These are phyloP conservation scores for Gentiana macrophylla DNA, from an alignment of 257 asterid genomes.

Conservation along the genomic window DNA sequence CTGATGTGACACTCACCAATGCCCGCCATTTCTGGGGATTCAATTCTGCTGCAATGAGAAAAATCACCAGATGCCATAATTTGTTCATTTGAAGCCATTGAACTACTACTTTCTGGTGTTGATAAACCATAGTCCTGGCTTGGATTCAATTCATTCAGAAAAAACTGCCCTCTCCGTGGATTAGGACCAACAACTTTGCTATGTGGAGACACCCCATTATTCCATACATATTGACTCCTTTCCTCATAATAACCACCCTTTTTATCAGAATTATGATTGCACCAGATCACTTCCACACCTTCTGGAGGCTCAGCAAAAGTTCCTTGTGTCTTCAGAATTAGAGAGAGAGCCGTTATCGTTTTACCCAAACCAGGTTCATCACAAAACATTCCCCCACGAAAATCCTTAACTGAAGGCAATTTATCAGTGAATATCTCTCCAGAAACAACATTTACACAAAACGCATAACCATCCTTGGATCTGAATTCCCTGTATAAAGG, in stretches of 20 bases:
- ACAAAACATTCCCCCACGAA: conserved; percentile 95
- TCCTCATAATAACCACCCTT: conserved; percentile 87
- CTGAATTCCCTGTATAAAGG: conserved; percentile 60
- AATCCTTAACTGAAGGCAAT: conserved; percentile 57
- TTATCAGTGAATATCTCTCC: conserved; percentile 55
- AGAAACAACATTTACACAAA: conserved; percentile 56
- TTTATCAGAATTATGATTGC: conserved; percentile 52
- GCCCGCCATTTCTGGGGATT: conserved; percentile 22
- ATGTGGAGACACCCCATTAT: conserved; percentile 21
- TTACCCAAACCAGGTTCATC: conserved; percentile 99
- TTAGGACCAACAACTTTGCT: conserved; percentile 34
- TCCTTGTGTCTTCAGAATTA: conserved; percentile 80
- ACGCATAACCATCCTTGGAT: conserved; percentile 62
- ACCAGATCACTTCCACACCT: conserved; percentile 63
- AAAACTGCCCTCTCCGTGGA: conserved; percentile 61
- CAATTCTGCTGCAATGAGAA: conserved; percentile 9
- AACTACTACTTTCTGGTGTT: conserved; percentile 20
- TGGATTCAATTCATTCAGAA: conserved; percentile 51
- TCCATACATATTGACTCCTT: conserved; percentile 25
- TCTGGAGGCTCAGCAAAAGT: conserved; percentile 70
- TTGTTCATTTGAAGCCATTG: conserved; percentile 22
- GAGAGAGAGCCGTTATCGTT: conserved; percentile 87
- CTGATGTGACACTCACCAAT: conserved; percentile 24
- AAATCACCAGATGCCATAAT: conserved; percentile 21
- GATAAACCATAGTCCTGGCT: conserved; percentile 15